Evolutionary conservation across 805 yeast genomes (phyloP), one percentile per base, ranked within the genome.

Genomic region (Maudiozyma pseudohumilis): DNA sequence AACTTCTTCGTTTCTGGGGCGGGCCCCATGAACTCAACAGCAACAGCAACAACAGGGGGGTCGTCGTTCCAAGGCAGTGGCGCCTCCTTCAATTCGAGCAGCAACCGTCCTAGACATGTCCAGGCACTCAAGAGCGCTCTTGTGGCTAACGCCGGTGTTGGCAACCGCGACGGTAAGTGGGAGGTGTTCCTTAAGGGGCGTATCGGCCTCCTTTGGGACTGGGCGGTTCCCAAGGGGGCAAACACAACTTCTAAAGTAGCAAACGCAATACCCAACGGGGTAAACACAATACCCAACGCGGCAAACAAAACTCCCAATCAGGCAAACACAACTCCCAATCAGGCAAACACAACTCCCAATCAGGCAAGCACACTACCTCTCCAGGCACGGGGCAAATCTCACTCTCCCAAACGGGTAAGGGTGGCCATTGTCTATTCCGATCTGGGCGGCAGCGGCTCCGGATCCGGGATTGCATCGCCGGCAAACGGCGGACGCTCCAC

Each of bases 131-230:
- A 44, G 30, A 55, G 60, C 38, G 52, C 51, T 6, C 37, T 57
- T n/a, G 45, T 49, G 7, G 60, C 61, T 6, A 53, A 54, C 38
- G 36, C 45, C 3, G 62, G 56, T 10, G 45, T 52, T 34, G 62
- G 62, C 5, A 37, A 42, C 27, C 46, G 50, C 20, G 61, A 57
- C 27, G 45, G 48, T 11, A 38, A 44, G 17, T 57, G 62, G 62
- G 59, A 55, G 35, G 49, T 48, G 11, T 56, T 56, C 30, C 32
- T 57, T 4, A 48, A 42, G 28, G 35, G 41, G 22, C 41, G 55
- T 25, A 50, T 57, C 9, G 61, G 57, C 3, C 9, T 57, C 12
- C 52, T 51, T 34, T 50, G 59, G 53, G 51, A 50, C 23, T 57
- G 61, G 61, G 39, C 40, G n/a, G 11, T n/a, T n/a, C n/a, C n/a